Conservation (phyloP, 805 yeast species). For the Cyberlindnera americana region DNA sequence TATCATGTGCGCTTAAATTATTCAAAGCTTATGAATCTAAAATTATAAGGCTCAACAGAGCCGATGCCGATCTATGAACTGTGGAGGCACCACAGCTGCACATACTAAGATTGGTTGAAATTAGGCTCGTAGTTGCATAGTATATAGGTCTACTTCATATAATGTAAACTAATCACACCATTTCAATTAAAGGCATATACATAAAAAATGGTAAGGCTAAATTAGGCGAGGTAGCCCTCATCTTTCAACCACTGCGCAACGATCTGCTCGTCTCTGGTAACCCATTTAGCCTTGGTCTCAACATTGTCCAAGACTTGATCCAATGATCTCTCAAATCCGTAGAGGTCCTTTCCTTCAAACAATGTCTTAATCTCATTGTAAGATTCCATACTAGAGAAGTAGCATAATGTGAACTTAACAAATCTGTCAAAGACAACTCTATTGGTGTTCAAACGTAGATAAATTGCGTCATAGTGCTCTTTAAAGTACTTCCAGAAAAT, state of each 20-base stretch:
- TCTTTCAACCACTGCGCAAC: slow-evolving; percentile 45
- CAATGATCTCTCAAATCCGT: slow-evolving; percentile 60
- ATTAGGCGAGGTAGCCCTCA: slow-evolving; percentile 3
- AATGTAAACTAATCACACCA: too few relatives aligned
- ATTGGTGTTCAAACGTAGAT: slow-evolving; percentile 68
- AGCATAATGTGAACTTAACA: slow-evolving; percentile 56
- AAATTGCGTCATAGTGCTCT: slow-evolving; percentile 65
- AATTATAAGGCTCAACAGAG: too few relatives aligned
- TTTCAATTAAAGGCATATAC: too few relatives aligned
- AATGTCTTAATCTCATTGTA: slow-evolving; percentile 46
- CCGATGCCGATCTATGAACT: too few relatives aligned
- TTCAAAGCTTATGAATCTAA: too few relatives aligned
- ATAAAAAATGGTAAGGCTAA: too few relatives aligned
- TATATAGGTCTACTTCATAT: too few relatives aligned
- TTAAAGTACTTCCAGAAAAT: slow-evolving; percentile 70
- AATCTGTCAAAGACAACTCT: slow-evolving; percentile 74
- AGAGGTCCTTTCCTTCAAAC: slow-evolving; percentile 49
- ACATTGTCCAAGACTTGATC: slow-evolving; percentile 60
- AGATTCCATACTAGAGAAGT: slow-evolving; percentile 53
- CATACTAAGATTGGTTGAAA: too few relatives aligned
- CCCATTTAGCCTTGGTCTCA: slow-evolving; percentile 54
- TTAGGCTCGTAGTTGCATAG: too few relatives aligned
- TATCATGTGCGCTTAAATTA: too few relatives aligned
- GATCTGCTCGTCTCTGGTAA: slow-evolving; percentile 48
- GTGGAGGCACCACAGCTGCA: too few relatives aligned